These are phyloP conservation scores for Malus asiatica DNA, from an alignment of 306 rosid species.

Conservation along the genomic window DNA sequence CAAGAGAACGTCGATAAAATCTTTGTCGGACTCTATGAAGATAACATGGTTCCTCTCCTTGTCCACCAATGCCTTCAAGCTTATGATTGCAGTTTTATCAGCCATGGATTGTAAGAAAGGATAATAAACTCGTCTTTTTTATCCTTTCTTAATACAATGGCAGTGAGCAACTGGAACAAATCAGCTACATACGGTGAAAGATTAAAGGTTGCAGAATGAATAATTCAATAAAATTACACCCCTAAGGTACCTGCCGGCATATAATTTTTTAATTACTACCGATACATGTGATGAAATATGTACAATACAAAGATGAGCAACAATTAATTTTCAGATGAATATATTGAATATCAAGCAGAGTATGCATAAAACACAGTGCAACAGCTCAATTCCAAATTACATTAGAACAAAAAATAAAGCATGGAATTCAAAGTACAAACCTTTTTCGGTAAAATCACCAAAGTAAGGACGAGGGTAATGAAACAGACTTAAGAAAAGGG, in stretches of 20 bases:
- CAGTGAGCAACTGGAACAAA: not conserved
- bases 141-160: not conserved
- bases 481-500: not conserved
- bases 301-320: no score
- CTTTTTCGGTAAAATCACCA: not conserved
- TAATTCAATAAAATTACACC: no score
- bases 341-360: not conserved
- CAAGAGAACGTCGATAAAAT: not conserved
- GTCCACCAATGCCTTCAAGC: constrained; percentile 2
- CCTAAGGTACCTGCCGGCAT: no score
- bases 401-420: not conserved
- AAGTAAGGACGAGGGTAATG: not conserved
- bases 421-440: not conserved
- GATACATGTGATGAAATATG: no score
- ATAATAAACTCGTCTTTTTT: no score
- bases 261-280: no score
- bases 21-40: not conserved
- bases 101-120: not conserved
- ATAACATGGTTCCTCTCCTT: not conserved
- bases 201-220: no score
- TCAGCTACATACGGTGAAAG: no score
- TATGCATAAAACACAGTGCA: not conserved
- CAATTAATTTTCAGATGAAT: no score
- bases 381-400: not conserved
- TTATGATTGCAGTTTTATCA: not conserved